A percentile compares a stretch with the other conserved stretches of the same genome.
Evolutionary conservation across 1,284 basidiomycete species (phyloP).

Genomic region (Pholiota adiposa): DNA sequence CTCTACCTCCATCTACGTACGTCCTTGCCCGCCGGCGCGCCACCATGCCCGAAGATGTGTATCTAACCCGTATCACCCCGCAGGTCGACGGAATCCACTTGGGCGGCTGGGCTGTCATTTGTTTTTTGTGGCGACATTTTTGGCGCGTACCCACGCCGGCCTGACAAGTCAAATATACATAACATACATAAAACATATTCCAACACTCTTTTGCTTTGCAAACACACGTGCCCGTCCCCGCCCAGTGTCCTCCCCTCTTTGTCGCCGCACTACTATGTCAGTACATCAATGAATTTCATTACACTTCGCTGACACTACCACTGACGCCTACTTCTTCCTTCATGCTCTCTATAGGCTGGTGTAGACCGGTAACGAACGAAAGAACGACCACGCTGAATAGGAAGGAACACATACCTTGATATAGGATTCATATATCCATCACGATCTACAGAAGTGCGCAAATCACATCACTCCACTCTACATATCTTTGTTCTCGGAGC

Average conservation of each 20-base stretch:
- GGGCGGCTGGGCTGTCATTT: not conserved
- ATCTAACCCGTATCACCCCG: not conserved
- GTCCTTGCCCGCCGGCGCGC: not conserved
- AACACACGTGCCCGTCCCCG: not conserved
- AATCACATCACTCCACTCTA: not conserved
- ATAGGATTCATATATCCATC: not conserved
- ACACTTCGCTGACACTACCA: not conserved
- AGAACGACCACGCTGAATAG: not conserved
- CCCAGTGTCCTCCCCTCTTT: not conserved
- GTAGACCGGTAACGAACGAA: not conserved
- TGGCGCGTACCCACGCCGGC: not conserved
- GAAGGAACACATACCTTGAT: not conserved
- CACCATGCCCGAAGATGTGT: no score
- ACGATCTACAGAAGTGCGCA: constrained; percentile 1
- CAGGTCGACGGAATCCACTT: not conserved
- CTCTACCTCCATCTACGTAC: not conserved
- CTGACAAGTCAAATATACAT: not conserved
- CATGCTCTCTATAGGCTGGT: not conserved
- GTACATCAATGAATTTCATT: not conserved
- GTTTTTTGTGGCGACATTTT: not conserved
- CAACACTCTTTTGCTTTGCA: not conserved
- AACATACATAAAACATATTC: no score
- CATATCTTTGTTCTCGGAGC: not conserved
- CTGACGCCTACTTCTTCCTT: not conserved
- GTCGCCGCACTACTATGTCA: not conserved